Evolutionary conservation across 345 rosid species (phyloP), one percentile per base, ranked within the genome.

Genomic region (Iberis pinnata): DNA sequence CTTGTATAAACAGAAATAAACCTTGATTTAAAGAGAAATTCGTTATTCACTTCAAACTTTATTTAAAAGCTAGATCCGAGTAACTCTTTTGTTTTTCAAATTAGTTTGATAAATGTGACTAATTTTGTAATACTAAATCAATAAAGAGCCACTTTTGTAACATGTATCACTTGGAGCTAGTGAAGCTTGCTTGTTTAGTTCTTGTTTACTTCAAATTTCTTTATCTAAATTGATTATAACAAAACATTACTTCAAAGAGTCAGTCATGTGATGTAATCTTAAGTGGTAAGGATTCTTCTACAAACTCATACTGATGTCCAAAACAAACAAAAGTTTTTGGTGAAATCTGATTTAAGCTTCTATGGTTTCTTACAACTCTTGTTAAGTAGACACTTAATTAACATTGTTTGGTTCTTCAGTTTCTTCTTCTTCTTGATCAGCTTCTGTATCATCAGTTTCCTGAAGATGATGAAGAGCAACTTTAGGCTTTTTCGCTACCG

Each of bases 401-500:
- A 41, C 50, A 20, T 27, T 50, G 54, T 56, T 53, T 47, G 61
- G 57, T 48, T 67, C 61, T 10, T 50, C 43, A 1, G 65, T 37
- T 24, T 49, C 40, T 60, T 59, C 66, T 60, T 59, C 61, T 8
- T 67, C 66, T 60, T 53, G 33, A 14, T 68, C 83, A 27, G 63
- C 78, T 38, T 76, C 79, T 63, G 74, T 68, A 52, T 92, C 95
- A 64, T 88, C 96, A 56, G 40, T 65, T 25, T 67, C 75, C 12
- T 72, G 41, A 41, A 90, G 95, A 74, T 88, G 97, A 51, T 68
- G 67, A 31, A 88, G 95, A 25, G 69, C 47, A 39, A 85, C 75
- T 58, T 72, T 88, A 2, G 81, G 76, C 68, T 64, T 83, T 67
- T 88, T 92, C 1, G 70, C 70, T 67, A 58, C 71, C 7, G 64